These are phyloP conservation scores for Rhodosorus marinus DNA, from an alignment of 23 red algal genomes.

Conservation along the genomic window DNA sequence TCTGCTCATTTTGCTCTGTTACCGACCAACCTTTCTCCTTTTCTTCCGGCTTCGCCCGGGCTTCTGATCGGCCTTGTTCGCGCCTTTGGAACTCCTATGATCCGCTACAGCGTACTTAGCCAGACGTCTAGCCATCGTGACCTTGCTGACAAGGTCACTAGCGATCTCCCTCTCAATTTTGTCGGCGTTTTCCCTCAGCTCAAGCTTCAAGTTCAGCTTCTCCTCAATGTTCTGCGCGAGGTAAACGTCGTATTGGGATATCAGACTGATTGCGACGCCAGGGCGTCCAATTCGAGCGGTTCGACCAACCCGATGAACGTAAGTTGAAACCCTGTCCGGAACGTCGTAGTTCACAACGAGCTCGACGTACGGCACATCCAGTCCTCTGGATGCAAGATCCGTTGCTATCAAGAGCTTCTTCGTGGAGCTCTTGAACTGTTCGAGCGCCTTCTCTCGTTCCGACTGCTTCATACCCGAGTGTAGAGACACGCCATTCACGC, in stretches of 20 bases:
- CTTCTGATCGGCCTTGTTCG: no score
- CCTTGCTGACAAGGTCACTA: no score
- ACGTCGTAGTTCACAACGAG: slow-evolving; percentile 82
- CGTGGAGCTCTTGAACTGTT: slow-evolving; percentile 15
- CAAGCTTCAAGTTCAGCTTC: slow-evolving; percentile 6
- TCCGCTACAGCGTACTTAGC: no score
- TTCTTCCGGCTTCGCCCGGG: no score
- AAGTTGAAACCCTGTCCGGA: slow-evolving; percentile 31
- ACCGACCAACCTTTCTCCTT: no score
- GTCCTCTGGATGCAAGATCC: slow-evolving; percentile 67
- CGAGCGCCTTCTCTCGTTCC: slow-evolving; percentile 33
- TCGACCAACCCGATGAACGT: slow-evolving; percentile 91
- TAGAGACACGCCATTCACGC: slow-evolving; percentile 38
- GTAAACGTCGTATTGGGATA: slow-evolving; percentile 27
- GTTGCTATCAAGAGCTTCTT: slow-evolving; percentile 58
- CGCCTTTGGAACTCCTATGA: no score
- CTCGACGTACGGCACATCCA: slow-evolving; percentile 74
- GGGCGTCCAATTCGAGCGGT: slow-evolving; percentile 59
- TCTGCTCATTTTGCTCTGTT: no score
- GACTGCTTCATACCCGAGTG: slow-evolving; percentile 58
- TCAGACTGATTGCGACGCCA: slow-evolving; percentile 56
- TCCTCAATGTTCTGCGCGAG: slow-evolving; percentile 34
- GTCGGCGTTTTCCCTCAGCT: no score
- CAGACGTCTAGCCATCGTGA: no score
- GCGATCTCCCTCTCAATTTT: no score